Conservation (phyloP, 2,329 filamentous ascomycete genomes). For the Dactylellina haptotyla region DNA sequence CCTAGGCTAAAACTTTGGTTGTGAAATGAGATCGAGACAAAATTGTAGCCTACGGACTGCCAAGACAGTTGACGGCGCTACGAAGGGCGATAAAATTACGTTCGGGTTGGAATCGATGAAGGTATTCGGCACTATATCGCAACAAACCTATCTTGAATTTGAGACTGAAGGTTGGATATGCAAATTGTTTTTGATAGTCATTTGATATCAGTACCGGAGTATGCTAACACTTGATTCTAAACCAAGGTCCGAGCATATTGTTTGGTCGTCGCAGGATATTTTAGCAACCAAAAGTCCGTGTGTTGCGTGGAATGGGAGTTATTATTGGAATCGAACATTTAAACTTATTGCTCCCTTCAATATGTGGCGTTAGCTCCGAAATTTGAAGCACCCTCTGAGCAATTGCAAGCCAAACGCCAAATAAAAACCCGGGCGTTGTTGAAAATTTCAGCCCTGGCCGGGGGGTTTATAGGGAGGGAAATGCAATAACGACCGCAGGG, state of each 20-base stretch:
- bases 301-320: slow-evolving; percentile 14
- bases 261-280: neutral
- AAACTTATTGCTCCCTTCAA: slow-evolving; percentile 14
- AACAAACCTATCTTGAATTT: slow-evolving; percentile 19
- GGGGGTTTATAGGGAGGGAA: neutral
- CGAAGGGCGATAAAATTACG: slow-evolving; percentile 19
- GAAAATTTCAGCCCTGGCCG: slow-evolving; percentile 3
- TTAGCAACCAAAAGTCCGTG: slow-evolving; percentile 11
- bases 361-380: slow-evolving; percentile 28
- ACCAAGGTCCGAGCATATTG: neutral
- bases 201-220: neutral
- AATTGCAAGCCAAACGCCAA: slow-evolving; percentile 3
- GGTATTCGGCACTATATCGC: slow-evolving; percentile 5
- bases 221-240: neutral
- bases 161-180: slow-evolving; percentile 35
- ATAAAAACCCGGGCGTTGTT: neutral
- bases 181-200: slow-evolving; percentile 14
- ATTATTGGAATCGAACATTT: slow-evolving; percentile 43
- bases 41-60: slow-evolving; percentile 30
- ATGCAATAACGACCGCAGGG: slow-evolving; percentile 16
- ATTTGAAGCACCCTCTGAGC: slow-evolving; percentile 22
- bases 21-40: slow-evolving; percentile 10
- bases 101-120: slow-evolving; percentile 10
- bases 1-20: slow-evolving; percentile 15
- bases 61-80: slow-evolving; percentile 30